Evolutionary conservation across 345 rosid species (phyloP).

Genomic region (Sonneratia caseolaris): DNA sequence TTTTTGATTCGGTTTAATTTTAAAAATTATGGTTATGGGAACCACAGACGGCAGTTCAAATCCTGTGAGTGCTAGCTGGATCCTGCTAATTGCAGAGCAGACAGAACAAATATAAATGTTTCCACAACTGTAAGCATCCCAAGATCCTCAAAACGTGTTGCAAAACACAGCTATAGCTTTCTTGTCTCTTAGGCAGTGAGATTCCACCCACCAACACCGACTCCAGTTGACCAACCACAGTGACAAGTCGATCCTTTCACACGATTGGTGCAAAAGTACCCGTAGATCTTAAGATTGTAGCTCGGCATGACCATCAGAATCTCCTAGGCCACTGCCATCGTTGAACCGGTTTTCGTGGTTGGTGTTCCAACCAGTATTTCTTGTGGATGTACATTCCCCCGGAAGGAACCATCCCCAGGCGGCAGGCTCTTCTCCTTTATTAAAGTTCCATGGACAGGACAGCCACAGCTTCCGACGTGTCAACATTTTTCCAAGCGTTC

Average conservation of each 20-base stretch:
- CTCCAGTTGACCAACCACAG: neutral
- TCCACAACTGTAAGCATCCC: neutral
- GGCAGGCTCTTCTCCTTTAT: neutral
- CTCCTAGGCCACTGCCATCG: neutral
- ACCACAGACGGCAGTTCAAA: neutral
- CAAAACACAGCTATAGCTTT: neutral
- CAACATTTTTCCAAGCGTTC: neutral
- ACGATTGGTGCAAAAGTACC: neutral
- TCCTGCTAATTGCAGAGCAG: neutral
- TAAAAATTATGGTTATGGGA: neutral
- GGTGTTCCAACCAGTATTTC: neutral
- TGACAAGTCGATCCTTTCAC: neutral
- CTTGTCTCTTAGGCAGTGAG: slow-evolving; percentile 2
- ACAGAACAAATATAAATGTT: neutral
- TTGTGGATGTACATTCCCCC: neutral
- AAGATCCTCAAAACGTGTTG: neutral
- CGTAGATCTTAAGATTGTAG: neutral
- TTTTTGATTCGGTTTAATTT: neutral
- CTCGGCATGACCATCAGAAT: neutral
- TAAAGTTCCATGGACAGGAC: slow-evolving; percentile 1
- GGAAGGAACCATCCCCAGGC: neutral
- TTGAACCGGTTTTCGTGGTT: neutral
- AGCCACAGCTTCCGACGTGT: neutral
- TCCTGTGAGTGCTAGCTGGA: neutral
- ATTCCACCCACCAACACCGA: neutral